phyloP scores from a whole-genome alignment of 148 eudicot species.

The Rhododendron griersonianum region DNA sequence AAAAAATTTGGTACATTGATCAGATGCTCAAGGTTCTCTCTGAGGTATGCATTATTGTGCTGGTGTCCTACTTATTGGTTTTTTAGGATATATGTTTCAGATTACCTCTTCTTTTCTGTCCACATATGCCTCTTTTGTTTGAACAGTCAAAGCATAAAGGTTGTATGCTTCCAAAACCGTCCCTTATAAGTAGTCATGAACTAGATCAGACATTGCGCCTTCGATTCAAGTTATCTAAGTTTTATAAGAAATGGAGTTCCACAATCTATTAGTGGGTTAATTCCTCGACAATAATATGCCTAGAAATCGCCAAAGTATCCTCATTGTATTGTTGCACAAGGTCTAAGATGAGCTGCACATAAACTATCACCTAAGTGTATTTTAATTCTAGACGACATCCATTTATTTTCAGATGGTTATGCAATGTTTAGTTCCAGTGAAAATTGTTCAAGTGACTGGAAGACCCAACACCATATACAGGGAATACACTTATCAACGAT shows the following conservation, averaged over 20 bases:
- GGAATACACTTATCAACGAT: neutral
- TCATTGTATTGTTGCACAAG: neutral
- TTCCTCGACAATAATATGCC: neutral
- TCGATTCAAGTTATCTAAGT: neutral
- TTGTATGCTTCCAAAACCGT: neutral
- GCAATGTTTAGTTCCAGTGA: neutral
- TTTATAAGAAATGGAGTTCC: neutral
- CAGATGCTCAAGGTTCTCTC: slow-evolving; percentile 98
- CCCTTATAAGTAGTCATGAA: neutral
- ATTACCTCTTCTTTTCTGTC: neutral
- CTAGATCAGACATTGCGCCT: neutral
- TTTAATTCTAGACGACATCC: neutral
- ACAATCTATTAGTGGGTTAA: neutral
- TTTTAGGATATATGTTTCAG: slow-evolving; percentile 7
- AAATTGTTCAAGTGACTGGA: neutral
- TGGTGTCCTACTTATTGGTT: neutral
- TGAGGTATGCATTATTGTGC: slow-evolving; percentile 55
- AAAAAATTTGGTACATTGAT: slow-evolving; percentile 94
- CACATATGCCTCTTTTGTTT: neutral
- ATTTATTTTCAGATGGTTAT: neutral
- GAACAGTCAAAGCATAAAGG: neutral
- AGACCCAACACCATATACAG: too few relatives aligned
- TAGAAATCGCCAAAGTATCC: neutral
- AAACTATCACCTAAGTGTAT: neutral
- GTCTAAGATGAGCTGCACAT: neutral